phyloP scores from a whole-genome alignment of 2,329 filamentous ascomycete species.

The Ophiostoma ips region DNA sequence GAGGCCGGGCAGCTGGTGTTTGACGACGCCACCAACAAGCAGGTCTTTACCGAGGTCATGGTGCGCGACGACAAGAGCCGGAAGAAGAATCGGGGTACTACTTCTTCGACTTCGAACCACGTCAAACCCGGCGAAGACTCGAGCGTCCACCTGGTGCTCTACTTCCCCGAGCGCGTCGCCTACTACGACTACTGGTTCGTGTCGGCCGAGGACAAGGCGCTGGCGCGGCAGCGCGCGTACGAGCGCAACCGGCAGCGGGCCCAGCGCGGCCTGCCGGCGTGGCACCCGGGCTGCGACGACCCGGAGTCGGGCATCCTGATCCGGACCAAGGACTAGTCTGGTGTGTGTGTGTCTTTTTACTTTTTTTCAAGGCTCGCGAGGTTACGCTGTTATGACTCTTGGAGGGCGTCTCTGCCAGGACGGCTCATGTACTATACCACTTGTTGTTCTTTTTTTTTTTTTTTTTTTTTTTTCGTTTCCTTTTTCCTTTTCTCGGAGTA shows the following conservation, averaged over 20 bases:
- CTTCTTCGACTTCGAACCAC: background rate
- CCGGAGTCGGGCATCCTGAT: constrained; percentile 15
- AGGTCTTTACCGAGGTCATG: constrained; percentile 15
- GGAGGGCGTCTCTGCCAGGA: background rate
- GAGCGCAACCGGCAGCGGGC: constrained; percentile 14
- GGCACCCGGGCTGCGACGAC: constrained; percentile 14
- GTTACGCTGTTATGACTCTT: background rate
- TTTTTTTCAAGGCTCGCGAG: no score
- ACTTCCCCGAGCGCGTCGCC: constrained; percentile 16
- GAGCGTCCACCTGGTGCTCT: constrained; percentile 14
- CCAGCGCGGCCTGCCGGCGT: constrained; percentile 13
- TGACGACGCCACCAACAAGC: constrained; percentile 13
- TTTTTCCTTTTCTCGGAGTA: background rate
- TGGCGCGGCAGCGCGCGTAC: constrained; percentile 13
- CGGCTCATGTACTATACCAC: background rate
- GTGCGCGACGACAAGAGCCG: constrained; percentile 16
- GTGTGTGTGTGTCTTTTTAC: no score
- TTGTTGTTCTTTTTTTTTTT: background rate
- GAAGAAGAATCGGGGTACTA: constrained; percentile 9
- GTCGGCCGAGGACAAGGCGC: constrained; percentile 14
- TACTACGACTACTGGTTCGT: constrained; percentile 17
- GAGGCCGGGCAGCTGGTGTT: constrained; percentile 13
- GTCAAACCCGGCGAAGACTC: constrained; percentile 10
- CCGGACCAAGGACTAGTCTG: constrained; percentile 13
- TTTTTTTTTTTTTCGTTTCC: background rate